Conservation (phyloP, 768 basidiomycete species). For the Lentinula aciculospora region DNA sequence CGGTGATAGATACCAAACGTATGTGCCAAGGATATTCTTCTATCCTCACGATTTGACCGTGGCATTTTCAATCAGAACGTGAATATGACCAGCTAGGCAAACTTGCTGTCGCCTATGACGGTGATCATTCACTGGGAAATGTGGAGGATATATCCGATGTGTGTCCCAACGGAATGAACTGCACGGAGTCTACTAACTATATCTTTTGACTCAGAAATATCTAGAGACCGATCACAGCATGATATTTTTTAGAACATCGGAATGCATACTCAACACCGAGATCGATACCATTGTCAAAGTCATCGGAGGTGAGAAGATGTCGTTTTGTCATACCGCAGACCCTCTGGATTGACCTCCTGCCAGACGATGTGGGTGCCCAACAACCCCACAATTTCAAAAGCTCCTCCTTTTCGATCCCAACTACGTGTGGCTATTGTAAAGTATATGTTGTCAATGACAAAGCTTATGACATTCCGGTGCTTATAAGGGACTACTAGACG, state of each 20-base stretch:
- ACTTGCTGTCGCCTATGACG: slow-evolving; percentile 40
- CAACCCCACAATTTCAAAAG: slow-evolving; percentile 79
- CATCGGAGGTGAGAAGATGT: slow-evolving; percentile 50
- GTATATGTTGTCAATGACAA: slow-evolving; percentile 26
- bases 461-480: neutral
- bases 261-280: slow-evolving; percentile 57
- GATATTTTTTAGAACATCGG: slow-evolving; percentile 47
- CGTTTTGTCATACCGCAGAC: neutral
- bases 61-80: slow-evolving; percentile 29
- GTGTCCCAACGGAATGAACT: slow-evolving; percentile 13
- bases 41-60: neutral
- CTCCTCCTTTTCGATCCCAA: slow-evolving; percentile 82
- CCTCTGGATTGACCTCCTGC: neutral
- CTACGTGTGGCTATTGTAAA: slow-evolving; percentile 78
- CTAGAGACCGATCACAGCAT: slow-evolving; percentile 61
- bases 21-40: slow-evolving; percentile 16
- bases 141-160: slow-evolving; percentile 57
- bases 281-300: slow-evolving; percentile 52
- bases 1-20: slow-evolving; percentile 60
- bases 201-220: slow-evolving; percentile 40
- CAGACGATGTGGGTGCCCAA: slow-evolving; percentile 71
- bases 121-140: slow-evolving; percentile 46
- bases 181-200: neutral
- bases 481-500: slow-evolving; percentile 33
- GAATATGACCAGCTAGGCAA: slow-evolving; percentile 49